Base-by-base conservation (phyloP, 2,329 filamentous ascomycete species). In the Colletotrichum sp. region DNA sequence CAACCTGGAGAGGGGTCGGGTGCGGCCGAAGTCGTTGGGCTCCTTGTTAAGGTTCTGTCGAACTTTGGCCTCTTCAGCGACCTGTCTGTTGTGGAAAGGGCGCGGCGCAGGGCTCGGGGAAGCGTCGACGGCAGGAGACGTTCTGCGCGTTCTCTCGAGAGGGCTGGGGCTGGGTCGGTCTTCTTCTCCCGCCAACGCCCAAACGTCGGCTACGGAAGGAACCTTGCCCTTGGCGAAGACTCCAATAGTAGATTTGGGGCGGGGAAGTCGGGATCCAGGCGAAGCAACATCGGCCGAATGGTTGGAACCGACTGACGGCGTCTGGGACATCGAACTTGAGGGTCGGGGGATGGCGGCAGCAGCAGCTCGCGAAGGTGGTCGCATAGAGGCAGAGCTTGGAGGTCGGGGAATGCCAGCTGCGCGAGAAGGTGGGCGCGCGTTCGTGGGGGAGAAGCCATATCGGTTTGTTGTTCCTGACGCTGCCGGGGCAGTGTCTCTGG, bases 91-190 rank as follows among this genome's bases (percentile, higher is more conserved):
- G 15, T 86, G 85, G 85, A 87, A 87, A 9, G 83, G 79, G 36
- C 89, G 83, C 3, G 89, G 89, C 2, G 89, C 89, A 1, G 89
- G 89, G 70, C 89, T 90, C 1, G 89, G 89, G 3, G 88, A 90
- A 22, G 85, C 88, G 75, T 87, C 86, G 80, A 79, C 75, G 32
- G 81, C 60, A 13, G 77, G 73, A 16, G 79, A 75, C 13, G 70
- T 34, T 61, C 78, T 8, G 80, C 80, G 43, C 79, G 80, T 67
- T 84, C 84, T 39, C 79, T 78, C 43, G 79, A 81, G 6, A 83
- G 85, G 55, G 82, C 73, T 60, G 70, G 85, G 55, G 82, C 73
- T 61, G 66, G 79, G 64, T 76, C 79, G 36, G 8, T 77, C 79
- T 36, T 81, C 81, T 39, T 84, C 83, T 70, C 85, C 83, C n/a